Conservation (phyloP, 441 rosid species). For the Arabidopsis lyrata region DNA sequence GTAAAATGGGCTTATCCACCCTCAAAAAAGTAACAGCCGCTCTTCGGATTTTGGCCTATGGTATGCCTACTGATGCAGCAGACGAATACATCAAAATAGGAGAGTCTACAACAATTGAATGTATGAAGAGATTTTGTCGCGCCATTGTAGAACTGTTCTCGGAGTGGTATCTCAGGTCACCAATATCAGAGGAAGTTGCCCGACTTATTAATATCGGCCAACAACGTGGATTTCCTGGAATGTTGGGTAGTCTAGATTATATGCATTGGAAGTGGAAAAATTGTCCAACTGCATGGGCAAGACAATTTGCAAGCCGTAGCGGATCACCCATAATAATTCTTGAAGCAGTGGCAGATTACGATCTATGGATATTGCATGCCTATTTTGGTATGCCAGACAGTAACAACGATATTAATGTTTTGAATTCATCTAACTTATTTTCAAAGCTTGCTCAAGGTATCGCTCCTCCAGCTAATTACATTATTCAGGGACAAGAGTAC, state of each 20-base stretch:
- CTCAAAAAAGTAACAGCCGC: no score
- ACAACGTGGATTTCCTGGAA: neutral
- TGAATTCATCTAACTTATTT: neutral
- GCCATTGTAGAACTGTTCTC: neutral
- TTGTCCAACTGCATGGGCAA: neutral
- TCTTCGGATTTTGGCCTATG: no score
- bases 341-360: neutral
- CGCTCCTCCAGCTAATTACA: neutral
- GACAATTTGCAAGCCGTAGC: neutral
- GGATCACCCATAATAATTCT: neutral
- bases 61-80: no score
- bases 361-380: neutral
- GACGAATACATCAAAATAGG: neutral
- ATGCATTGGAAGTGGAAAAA: slow-evolving; percentile 8
- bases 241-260: neutral
- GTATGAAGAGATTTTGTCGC: neutral
- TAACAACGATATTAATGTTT: neutral
- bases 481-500: neutral
- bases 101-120: neutral
- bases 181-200: neutral
- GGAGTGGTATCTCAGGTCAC: neutral
- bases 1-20: neutral
- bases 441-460: neutral
- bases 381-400: neutral
- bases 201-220: neutral